Evolutionary conservation across 306 rosid species (phyloP).

Genomic region (Citrullus colocynthis): DNA sequence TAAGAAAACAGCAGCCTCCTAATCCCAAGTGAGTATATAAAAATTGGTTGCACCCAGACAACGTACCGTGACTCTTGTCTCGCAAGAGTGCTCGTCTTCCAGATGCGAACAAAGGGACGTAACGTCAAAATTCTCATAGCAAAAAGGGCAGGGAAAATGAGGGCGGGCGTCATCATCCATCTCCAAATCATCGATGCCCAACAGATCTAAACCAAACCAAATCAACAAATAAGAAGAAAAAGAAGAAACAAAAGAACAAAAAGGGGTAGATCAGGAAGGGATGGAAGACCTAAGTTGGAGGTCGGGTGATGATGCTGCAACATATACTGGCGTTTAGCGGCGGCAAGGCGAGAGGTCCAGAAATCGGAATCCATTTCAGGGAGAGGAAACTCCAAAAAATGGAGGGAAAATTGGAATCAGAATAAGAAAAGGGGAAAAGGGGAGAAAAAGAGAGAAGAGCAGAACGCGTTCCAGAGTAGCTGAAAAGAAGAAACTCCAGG

Average conservation of each 20-base stretch:
- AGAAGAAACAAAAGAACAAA: neutral
- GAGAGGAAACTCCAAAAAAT: neutral
- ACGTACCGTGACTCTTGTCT: constrained; percentile 69
- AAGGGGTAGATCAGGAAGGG: neutral
- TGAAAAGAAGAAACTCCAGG: neutral
- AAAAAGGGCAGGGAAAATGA: constrained; percentile 79
- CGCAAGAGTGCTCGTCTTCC: constrained; percentile 86
- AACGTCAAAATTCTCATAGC: constrained; percentile 85
- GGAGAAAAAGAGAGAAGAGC: neutral
- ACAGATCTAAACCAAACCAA: constrained; percentile 43
- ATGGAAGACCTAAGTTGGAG: constrained; percentile 49
- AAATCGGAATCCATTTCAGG: constrained; percentile 78
- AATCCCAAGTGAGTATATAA: neutral
- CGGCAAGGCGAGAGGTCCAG: constrained; percentile 92
- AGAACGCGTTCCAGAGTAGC: neutral
- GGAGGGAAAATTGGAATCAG: neutral
- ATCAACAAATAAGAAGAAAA: neutral
- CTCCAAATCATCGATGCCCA: constrained; percentile 77
- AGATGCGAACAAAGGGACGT: constrained; percentile 81
- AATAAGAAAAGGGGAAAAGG: no score
- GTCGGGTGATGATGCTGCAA: constrained; percentile 60
- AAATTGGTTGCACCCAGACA: neutral
- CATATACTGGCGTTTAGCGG: constrained; percentile 79
- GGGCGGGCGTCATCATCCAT: constrained; percentile 83
- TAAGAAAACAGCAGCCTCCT: neutral